Evolutionary conservation across 2,329 filamentous ascomycete genomes (phyloP), one percentile per base, ranked within the genome.

Genomic region (Mycocentrospora acerina): DNA sequence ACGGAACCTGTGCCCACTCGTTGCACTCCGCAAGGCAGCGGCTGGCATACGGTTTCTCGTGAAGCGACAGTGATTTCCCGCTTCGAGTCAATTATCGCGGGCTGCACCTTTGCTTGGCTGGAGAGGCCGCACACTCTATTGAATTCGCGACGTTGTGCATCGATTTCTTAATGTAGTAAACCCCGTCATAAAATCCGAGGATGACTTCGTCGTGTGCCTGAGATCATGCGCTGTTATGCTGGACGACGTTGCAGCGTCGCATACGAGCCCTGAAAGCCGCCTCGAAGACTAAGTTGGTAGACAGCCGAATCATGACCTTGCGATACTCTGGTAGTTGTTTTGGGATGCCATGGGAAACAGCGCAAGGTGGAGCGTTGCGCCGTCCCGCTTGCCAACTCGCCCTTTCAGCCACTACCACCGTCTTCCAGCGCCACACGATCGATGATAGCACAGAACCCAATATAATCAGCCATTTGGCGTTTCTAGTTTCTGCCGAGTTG

Each of bases 191-290:
- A 28, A 39, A 29, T 35, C 27, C 36, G 26, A 37, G 50, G 45
- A 46, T 46, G 46, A 47, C 27, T 29, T 31, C 29, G 36, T 37
- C 42, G 40, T 32, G 29, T 42, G 40, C 44, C 44, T 47, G 29
- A 46, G 40, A 35, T 35, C 24, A 48, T 35, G 34, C 29, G 45
- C 43, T 36, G 41, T 40, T 42, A 29, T 27, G 44, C 29, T 38
- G 43, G 35, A 42, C 50, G 35, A 61, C 48, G 55, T 61, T 61
- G 38, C 57, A 60, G 46, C 47, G 46, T 48, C 37, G 39, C 27
- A 48, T 49, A 40, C 47, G 44, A 45, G 18, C 46, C 28, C 22
- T 25, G 42, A 38, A 50, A 45, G 48, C 44, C 35, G 40, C 47
- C 49, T 40, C 40, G 37, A 36, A 41, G 32, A 36, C 50, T 36